Evolutionary conservation across 768 basidiomycete species (phyloP), one percentile per base, ranked within the genome.

Genomic region (Agaricus bisporus): DNA sequence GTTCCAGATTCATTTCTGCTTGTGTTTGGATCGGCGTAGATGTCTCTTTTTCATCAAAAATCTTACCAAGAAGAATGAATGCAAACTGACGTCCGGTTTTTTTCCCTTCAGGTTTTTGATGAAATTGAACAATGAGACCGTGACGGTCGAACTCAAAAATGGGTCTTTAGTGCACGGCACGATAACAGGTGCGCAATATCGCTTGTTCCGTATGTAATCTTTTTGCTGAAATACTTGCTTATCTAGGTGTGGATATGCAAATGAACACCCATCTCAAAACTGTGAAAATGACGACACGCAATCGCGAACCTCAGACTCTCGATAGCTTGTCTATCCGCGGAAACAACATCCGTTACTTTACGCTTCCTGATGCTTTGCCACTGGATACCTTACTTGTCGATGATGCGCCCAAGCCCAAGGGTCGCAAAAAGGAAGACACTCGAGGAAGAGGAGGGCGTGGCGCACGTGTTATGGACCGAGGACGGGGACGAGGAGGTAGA

Each of bases 211-310:
- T 22, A 22, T 22, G 22, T 50, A 32, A 51, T 36, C n/a, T n/a
- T 14, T 6, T 12, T 14, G 15, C 14, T 12, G 9, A 11, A 18
- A 32, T 39, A 10, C 22, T 43, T 36, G 49, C 42, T 17, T 42
- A 26, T 39, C 38, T 14, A 98, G 95, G 94, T 55, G 97, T 99
- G 48, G 95, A 99, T 71, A 94, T 95, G 80, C 93, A 95, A 65
- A 99, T 99, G 95, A 98, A 98, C 75, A 98, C 95, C 2, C 89
- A 98, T 62, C 78, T 99, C 49, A 99, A 99, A 77, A 91, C 93
- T 45, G 91, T 99, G 59, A 98, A 97, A 73, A 86, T 98, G 77
- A 92, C 92, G n/a, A 79, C 84, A 28, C 84, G 92, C 50, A 94
- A 92, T 67, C 88, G 91, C 56, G 91, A 94, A 52, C 91, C 94